Conservation (phyloP, 352 stramenopile genomes). For the Globisporangium barbulae region DNA sequence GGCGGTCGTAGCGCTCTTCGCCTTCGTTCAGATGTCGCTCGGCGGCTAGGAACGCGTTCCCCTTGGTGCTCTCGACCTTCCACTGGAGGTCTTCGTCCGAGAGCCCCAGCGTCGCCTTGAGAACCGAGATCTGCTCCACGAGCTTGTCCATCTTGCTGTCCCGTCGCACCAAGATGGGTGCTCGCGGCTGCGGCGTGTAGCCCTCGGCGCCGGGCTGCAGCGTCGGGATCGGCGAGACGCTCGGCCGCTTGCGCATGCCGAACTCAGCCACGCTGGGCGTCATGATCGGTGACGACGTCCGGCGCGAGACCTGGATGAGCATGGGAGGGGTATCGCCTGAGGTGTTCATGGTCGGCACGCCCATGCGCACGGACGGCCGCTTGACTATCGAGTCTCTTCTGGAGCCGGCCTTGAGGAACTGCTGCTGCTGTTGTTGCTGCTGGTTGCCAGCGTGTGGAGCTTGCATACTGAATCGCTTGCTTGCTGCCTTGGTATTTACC, state of each 20-base stretch:
- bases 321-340: conserved; percentile 20
- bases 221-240: conserved; percentile 47
- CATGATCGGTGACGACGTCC: conserved; percentile 52
- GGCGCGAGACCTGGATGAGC: conserved; percentile 52
- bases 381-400: conserved; percentile 16
- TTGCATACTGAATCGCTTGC: conserved; percentile 8
- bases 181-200: conserved; percentile 15
- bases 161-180: conserved; percentile 32
- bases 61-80: conserved; percentile 74
- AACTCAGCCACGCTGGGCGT: conserved; percentile 25
- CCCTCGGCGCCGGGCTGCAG: not conserved
- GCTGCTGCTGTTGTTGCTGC: conserved; percentile 6
- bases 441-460: not conserved
- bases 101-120: conserved; percentile 69
- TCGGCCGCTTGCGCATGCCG: conserved; percentile 39
- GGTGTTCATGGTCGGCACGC: not conserved
- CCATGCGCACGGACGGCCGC: conserved; percentile 10
- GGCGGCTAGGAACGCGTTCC: conserved; percentile 65
- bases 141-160: conserved; percentile 62
- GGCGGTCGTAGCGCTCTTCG: conserved; percentile 67
- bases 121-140: conserved; percentile 67
- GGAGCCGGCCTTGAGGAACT: not conserved
- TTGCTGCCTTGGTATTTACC: not conserved
- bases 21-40: conserved; percentile 46
- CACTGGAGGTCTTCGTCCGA: conserved; percentile 77